Base-by-base conservation (phyloP, 1,284 basidiomycete genomes). In the Albatrellus sp. region DNA sequence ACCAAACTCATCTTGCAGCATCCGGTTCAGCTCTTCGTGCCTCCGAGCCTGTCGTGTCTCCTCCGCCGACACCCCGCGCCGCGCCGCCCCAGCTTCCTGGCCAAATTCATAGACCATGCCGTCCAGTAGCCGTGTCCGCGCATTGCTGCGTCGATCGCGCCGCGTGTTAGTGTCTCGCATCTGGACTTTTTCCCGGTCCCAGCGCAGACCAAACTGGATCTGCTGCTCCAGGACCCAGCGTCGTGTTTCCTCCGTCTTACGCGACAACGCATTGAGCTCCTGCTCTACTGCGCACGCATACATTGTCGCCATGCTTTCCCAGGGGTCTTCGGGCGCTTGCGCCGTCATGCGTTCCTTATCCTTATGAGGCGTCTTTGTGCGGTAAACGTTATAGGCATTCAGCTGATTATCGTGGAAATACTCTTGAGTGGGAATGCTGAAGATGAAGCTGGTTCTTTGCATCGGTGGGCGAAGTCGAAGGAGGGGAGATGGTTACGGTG, bases 191-290 rank as follows among this genome's bases (percentile, higher is more conserved):
- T 20, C 13, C 16, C 11, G 11, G 38, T 31, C 35, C 14, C 5
- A 34, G 7, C 43, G 35, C 33, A 50, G 31, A 2, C 46, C 46
- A 36, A 50, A 50, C 37, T 50, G 39, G 38, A 33, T 37, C 57
- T 75, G 76, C 49, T 62, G 60, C 51, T 75, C 67, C 39, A 67
- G 58, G 41, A 80, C 72, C 78, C 80, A 80, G 45, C 69, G 66
- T 45, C 78, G 73, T 28, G 74, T 77, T 50, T 68, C 72, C 53
- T 66, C 63, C 52, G 63, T 68, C 51, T 65, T 63, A 48, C 63
- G 63, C 38, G 61, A 62, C 46, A 67, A 62, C 37, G 63, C 64
- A 44, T 61, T 60, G 37, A 57, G 57, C 50, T 75, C 70, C 55
- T 76, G 71, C 49, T 79, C 71, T 43, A 68, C 64, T 13, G 70